These are phyloP conservation scores for Aspergillus sp. DNA, from an alignment of 2,329 filamentous ascomycete species.

Conservation along the genomic window DNA sequence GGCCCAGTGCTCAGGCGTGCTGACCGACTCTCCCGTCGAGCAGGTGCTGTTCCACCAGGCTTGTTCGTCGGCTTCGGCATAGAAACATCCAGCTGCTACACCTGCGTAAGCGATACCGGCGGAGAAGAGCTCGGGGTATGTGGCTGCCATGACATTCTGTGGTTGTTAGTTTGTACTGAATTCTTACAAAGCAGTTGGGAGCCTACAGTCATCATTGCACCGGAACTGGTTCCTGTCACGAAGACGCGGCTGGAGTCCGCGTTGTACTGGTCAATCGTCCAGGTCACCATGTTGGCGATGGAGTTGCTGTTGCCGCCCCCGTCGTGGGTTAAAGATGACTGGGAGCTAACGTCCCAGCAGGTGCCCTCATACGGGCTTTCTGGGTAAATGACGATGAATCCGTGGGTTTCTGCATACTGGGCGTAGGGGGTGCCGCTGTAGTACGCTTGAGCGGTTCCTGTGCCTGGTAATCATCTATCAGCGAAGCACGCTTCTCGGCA, in stretches of 20 bases:
- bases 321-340: slow-evolving; percentile 29
- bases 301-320: slow-evolving; percentile 42
- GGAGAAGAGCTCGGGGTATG: slow-evolving; percentile 22
- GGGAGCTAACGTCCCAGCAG: slow-evolving; percentile 62
- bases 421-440: slow-evolving; percentile 55
- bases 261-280: slow-evolving; percentile 33
- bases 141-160: slow-evolving; percentile 23
- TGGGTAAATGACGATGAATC: slow-evolving; percentile 56
- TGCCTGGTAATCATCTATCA: slow-evolving; percentile 8
- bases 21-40: slow-evolving; percentile 18
- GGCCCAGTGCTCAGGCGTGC: slow-evolving; percentile 22
- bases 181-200: too few species aligned
- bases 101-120: slow-evolving; percentile 24
- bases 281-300: slow-evolving; percentile 42
- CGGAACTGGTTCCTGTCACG: slow-evolving; percentile 19
- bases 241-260: slow-evolving; percentile 30
- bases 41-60: slow-evolving; percentile 27
- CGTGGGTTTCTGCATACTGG: slow-evolving; percentile 46
- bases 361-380: slow-evolving; percentile 51
- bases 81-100: slow-evolving; percentile 23
- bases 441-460: slow-evolving; percentile 36
- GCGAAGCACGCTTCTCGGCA: background rate
- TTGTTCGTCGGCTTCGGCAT: slow-evolving; percentile 14
- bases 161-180: background rate
- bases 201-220: slow-evolving; percentile 24